A percentile compares a stretch with the other conserved stretches of the same genome.
Evolutionary conservation across 208 protist genomes (phyloP).

Genomic region (Crithidia bombi): DNA sequence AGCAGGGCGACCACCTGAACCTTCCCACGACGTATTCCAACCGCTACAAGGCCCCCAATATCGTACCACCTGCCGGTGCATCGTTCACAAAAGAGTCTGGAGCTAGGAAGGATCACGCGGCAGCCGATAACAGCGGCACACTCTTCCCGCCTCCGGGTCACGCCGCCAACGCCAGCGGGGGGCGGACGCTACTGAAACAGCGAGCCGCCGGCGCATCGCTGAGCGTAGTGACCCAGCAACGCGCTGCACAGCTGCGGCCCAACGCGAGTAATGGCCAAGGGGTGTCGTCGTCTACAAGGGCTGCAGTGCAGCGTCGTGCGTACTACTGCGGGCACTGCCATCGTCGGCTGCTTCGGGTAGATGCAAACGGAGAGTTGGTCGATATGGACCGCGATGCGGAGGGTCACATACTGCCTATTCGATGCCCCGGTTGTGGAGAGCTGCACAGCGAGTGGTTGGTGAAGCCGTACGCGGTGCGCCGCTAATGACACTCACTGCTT

Average conservation of each 20-base stretch:
- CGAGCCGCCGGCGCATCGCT: slow-evolving; percentile 5
- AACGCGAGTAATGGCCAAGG: not conserved
- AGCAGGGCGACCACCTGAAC: slow-evolving; percentile 77
- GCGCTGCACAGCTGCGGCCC: not conserved
- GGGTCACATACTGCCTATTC: slow-evolving; percentile 67
- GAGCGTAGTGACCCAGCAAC: slow-evolving; percentile 1
- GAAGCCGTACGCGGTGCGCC: slow-evolving; percentile 43
- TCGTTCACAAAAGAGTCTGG: not conserved
- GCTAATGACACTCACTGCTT: slow-evolving; percentile 3
- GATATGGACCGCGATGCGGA: slow-evolving; percentile 71
- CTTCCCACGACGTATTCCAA: slow-evolving; percentile 79
- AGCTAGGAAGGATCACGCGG: not conserved
- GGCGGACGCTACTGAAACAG: not conserved
- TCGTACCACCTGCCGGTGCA: not conserved
- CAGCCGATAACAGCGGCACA: slow-evolving; percentile 1
- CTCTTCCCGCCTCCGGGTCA: not conserved
- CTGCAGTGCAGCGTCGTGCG: slow-evolving; percentile 35
- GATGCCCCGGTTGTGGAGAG: slow-evolving; percentile 79
- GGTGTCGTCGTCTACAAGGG: not conserved
- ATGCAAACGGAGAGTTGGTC: slow-evolving; percentile 79
- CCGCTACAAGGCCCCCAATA: slow-evolving; percentile 37
- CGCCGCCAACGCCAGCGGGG: not conserved
- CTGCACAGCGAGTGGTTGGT: slow-evolving; percentile 75
- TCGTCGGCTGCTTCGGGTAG: slow-evolving; percentile 73
- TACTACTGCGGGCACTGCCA: slow-evolving; percentile 80